Base-by-base conservation (phyloP, 2,329 filamentous ascomycete genomes). In the Sordariomycetes sp. region DNA sequence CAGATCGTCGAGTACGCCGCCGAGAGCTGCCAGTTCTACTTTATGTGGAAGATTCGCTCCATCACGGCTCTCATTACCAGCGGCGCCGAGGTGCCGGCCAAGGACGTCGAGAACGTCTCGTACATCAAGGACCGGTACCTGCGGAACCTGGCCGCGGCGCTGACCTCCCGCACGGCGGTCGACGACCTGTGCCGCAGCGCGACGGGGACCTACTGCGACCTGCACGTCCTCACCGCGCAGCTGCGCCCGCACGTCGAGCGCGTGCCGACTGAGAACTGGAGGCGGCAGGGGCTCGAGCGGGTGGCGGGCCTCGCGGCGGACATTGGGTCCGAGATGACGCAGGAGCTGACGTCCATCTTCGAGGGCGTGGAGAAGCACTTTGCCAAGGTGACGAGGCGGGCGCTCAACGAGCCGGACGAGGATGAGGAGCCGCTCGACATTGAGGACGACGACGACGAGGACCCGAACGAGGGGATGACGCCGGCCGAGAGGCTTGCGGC, bases 1-100 rank as follows among this genome's bases (percentile, higher is more conserved):
- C 84, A 89, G 61, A 76, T 94, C 51, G 84, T 90, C 7, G 77
- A 82, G 1, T 86, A 85, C 63, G 86, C 90, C 34, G 87, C 95
- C 64, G 86, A 87, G 62, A 79, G 85, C 1, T 78, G 87, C 55
- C 78, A 90, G 53, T 90, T 95, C 71, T 97, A 96, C 72, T 95
- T 96, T 67, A 89, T 95, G 83, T 99, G 94, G 94, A 92, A 94
- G 67, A 80, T 87, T 24, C 80, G 82, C 56, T 75, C 77, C 56
- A 65, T 89, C 60, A 74, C 76, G 60, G 74, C 77, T 57, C 69
- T 78, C 17, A 69, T 89, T 39, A 72, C 76, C 17, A 75, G 76
- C 28, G 78, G 82, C 51, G 76, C 74, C 3, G 77, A 72, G 56
- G 69, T 89, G 57, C 65, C 81, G 1, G 75, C 81, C 54, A 69